phyloP scores from a whole-genome alignment of 768 basidiomycete genomes.

The Lactarius akahatsu region DNA sequence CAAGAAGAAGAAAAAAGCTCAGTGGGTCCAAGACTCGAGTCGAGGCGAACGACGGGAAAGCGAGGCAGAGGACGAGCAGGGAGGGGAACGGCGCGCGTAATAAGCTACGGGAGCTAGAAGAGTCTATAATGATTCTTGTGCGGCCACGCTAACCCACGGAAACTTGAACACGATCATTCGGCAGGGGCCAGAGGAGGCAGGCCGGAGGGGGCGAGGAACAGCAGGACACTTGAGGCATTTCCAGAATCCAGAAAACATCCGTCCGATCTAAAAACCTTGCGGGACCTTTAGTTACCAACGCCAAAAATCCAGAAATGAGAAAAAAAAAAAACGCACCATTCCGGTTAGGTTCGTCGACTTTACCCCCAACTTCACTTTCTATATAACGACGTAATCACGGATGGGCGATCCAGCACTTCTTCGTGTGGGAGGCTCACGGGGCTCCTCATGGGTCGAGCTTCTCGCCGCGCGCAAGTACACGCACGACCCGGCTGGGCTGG shows the following conservation, averaged over 20 bases:
- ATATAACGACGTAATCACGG: neutral
- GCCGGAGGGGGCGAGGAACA: neutral
- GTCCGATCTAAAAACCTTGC: slow-evolving; percentile 4
- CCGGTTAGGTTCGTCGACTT: neutral
- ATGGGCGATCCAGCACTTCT: neutral
- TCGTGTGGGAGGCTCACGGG: neutral
- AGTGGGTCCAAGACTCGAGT: neutral
- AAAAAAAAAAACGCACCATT: neutral
- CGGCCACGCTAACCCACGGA: neutral
- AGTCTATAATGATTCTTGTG: neutral
- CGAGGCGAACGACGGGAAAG: neutral
- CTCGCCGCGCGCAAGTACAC: slow-evolving; percentile 82
- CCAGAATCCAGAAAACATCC: slow-evolving; percentile 5
- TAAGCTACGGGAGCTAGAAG: neutral
- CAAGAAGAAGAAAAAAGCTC: neutral
- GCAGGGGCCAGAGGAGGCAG: too few relatives aligned
- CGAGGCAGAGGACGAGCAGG: neutral
- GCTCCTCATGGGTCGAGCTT: slow-evolving; percentile 59
- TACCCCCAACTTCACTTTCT: neutral
- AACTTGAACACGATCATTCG: neutral
- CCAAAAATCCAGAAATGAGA: too few relatives aligned
- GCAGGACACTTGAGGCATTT: slow-evolving; percentile 5
- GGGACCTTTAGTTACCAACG: neutral
- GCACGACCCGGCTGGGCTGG: slow-evolving; percentile 71
- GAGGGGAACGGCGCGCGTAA: slow-evolving; percentile 2